Evolutionary conservation across 805 yeast species (phyloP).

Genomic region (Candida andamanensis): DNA sequence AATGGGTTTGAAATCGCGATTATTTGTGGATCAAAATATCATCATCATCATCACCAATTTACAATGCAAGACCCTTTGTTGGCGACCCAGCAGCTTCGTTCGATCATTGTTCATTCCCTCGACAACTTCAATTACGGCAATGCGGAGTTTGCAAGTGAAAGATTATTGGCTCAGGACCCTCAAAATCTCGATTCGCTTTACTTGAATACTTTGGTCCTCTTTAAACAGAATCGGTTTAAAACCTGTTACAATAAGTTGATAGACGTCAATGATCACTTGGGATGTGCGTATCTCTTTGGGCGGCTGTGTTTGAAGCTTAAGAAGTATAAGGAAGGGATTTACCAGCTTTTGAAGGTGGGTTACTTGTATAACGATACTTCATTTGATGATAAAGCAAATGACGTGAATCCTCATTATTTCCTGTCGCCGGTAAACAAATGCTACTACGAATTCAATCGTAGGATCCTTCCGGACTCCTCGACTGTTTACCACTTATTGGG

Average conservation of each 20-base stretch:
- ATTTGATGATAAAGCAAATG: slow-evolving; percentile 1
- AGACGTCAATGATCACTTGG: slow-evolving; percentile 46
- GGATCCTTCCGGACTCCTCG: slow-evolving; percentile 59
- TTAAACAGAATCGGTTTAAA: slow-evolving; percentile 52
- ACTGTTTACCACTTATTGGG: slow-evolving; percentile 67
- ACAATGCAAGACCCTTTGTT: slow-evolving; percentile 5
- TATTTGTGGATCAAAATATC: not conserved
- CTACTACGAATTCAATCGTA: slow-evolving; percentile 36
- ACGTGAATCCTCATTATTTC: slow-evolving; percentile 11
- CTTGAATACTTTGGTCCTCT: slow-evolving; percentile 64
- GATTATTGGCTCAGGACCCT: slow-evolving; percentile 62
- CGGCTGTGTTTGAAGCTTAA: slow-evolving; percentile 56
- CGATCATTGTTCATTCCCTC: slow-evolving; percentile 61
- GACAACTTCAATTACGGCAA: slow-evolving; percentile 65
- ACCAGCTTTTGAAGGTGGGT: slow-evolving; percentile 29
- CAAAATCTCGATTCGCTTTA: slow-evolving; percentile 57
- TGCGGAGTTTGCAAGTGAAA: slow-evolving; percentile 84
- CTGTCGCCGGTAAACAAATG: slow-evolving; percentile 17
- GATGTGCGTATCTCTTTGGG: slow-evolving; percentile 74
- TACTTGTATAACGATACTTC: slow-evolving; percentile 25
- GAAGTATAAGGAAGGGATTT: slow-evolving; percentile 57
- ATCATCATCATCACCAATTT: not conserved
- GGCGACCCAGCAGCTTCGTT: slow-evolving; percentile 41
- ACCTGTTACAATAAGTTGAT: slow-evolving; percentile 49
- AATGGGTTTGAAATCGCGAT: not conserved